Conservation (phyloP, 2,329 filamentous ascomycete genomes). For the Fusarium haematococcum region DNA sequence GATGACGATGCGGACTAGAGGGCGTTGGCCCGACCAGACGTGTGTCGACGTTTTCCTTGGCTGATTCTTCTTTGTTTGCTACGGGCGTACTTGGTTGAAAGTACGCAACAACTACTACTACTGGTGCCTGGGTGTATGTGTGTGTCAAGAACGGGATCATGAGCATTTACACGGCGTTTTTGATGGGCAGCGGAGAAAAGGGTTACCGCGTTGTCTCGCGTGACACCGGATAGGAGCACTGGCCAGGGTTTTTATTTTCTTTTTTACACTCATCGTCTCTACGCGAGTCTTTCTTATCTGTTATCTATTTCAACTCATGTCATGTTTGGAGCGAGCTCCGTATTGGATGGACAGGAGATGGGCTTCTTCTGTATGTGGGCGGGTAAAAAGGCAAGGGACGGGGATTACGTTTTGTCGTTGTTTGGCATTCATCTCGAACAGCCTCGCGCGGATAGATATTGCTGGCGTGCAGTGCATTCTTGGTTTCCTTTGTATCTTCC, state of each 20-base stretch:
- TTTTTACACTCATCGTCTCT: conserved; percentile 43
- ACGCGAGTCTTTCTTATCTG: conserved; percentile 22
- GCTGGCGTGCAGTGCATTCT: conserved; percentile 26
- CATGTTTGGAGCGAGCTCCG: neutral
- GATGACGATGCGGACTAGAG: conserved; percentile 62
- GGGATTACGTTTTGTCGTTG: neutral
- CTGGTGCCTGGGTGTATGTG: conserved; percentile 33
- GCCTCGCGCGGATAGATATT: conserved; percentile 26
- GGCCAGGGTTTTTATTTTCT: conserved; percentile 1
- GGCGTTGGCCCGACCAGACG: conserved; percentile 19
- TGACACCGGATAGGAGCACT: conserved; percentile 36
- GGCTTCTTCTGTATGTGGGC: conserved; percentile 4
- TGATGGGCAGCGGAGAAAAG: conserved; percentile 36
- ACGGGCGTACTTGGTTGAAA: conserved; percentile 23
- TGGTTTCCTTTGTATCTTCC: conserved; percentile 18
- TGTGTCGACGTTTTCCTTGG: conserved; percentile 22
- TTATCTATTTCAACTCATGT: conserved; percentile 1
- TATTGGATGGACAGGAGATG: neutral
- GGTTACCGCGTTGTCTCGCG: conserved; percentile 28
- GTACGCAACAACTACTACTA: conserved; percentile 20
- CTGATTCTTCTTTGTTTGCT: conserved; percentile 26
- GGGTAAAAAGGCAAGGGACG: conserved; percentile 2
- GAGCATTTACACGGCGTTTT: conserved; percentile 49
- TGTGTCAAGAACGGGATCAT: conserved; percentile 41
- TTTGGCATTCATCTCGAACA: conserved; percentile 18